These are phyloP conservation scores for Didymella keratinophila DNA, from an alignment of 2,329 filamentous ascomycete species.

Conservation along the genomic window DNA sequence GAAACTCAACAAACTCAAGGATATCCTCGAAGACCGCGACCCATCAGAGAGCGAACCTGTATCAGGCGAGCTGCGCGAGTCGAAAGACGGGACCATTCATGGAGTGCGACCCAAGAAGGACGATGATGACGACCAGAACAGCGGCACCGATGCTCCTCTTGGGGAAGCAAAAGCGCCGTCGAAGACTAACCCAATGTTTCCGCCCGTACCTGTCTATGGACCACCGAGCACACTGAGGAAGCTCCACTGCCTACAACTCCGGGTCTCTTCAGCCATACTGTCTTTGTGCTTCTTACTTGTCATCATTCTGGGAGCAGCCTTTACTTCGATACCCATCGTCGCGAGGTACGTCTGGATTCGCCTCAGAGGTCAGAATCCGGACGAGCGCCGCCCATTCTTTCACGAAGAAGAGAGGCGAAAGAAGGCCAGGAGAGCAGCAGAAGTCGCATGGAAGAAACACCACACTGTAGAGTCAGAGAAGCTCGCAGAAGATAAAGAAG, in stretches of 20 bases:
- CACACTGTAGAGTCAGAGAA: constrained; percentile 48
- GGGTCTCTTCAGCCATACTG: constrained; percentile 74
- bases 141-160: constrained; percentile 51
- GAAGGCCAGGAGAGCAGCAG: constrained; percentile 64
- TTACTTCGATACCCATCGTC: constrained; percentile 68
- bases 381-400: constrained; percentile 71
- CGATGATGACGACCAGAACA: constrained; percentile 52
- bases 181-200: constrained; percentile 81
- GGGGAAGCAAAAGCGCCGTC: constrained; percentile 64
- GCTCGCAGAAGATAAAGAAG: constrained; percentile 51
- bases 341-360: constrained; percentile 60
- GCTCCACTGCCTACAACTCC: constrained; percentile 71
- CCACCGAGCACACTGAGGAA: constrained; percentile 72
- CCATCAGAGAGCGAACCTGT: constrained; percentile 41
- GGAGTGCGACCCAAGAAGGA: constrained; percentile 40
- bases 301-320: constrained; percentile 77
- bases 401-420: constrained; percentile 73
- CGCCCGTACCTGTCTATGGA: constrained; percentile 82
- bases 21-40: constrained; percentile 56
- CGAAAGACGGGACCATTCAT: constrained; percentile 54
- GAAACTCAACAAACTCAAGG: constrained; percentile 71
- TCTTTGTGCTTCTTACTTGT: constrained; percentile 79
- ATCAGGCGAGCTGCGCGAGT: constrained; percentile 45
- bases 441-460: constrained; percentile 67
- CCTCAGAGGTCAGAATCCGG: constrained; percentile 67